Conservation (phyloP, 2,329 filamentous ascomycete genomes). For the Cladosporium colombiae region DNA sequence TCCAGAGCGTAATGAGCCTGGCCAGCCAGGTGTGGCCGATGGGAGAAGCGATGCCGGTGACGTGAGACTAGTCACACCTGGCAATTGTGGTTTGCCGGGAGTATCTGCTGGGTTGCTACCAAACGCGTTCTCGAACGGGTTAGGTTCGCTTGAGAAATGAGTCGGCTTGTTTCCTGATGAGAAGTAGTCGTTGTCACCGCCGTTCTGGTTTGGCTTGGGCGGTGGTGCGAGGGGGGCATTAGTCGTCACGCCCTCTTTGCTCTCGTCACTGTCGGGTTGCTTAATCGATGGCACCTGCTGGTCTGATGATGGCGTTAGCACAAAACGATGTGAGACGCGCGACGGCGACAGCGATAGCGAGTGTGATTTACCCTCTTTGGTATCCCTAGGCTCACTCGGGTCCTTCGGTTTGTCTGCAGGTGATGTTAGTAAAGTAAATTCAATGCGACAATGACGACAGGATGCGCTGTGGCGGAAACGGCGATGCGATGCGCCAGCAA, state of each 20-base stretch:
- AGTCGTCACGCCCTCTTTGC: slow-evolving; percentile 35
- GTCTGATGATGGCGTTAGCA: slow-evolving; percentile 26
- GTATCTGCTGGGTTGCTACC: slow-evolving; percentile 68
- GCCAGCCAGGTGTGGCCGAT: slow-evolving; percentile 74
- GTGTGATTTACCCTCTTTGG: slow-evolving; percentile 17
- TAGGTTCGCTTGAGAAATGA: slow-evolving; percentile 76
- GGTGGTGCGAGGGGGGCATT: slow-evolving; percentile 56
- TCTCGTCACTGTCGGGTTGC: slow-evolving; percentile 35
- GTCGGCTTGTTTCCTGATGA: slow-evolving; percentile 43
- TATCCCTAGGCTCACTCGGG: slow-evolving; percentile 6
- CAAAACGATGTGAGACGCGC: background rate
- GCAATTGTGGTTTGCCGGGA: slow-evolving; percentile 76
- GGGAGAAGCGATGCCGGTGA: slow-evolving; percentile 82
- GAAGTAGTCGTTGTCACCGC: slow-evolving; percentile 53
- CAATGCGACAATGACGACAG: slow-evolving; percentile 9
- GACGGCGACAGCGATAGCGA: slow-evolving; percentile 11
- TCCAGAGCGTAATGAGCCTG: slow-evolving; percentile 83
- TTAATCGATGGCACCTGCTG: slow-evolving; percentile 37
- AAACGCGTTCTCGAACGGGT: slow-evolving; percentile 97
- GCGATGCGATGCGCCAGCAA: background rate
- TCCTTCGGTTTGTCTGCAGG: slow-evolving; percentile 12
- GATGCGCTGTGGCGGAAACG: background rate
- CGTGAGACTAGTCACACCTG: slow-evolving; percentile 85
- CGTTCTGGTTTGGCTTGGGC: slow-evolving; percentile 46
- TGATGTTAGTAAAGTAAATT: slow-evolving; percentile 19